Evolutionary conservation across 495 filamentous ascomycete species (phyloP), one percentile per base, ranked within the genome.

Genomic region (Aspergillus haitiensis): DNA sequence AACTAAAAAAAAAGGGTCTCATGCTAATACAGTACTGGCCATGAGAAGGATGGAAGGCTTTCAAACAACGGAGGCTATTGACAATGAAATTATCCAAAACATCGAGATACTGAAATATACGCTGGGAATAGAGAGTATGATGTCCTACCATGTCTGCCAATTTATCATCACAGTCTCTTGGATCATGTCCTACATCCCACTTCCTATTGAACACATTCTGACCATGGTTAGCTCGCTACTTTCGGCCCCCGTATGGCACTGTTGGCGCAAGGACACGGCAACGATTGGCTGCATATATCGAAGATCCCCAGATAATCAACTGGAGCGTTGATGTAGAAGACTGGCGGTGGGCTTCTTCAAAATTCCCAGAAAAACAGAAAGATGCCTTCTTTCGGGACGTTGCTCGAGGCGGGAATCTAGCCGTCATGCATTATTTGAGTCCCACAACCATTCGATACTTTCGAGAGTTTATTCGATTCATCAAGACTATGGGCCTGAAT

Each of bases 261-360:
- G 83, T 90, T 54, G 89, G 88, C 6, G 87, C 88, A 5, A 81
- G 87, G 36, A 85, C 88, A 72, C 81, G 89, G 0, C 81, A 89
- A 61, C 78, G 84, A 6, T 73, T 92, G 3, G 82, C 84, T 0
- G 72, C 79, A 0, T 67, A 75, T 9, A 73, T 84, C n/a, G 64
- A 70, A 13, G 68, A 81, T 49, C 75, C 83, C 0, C 79, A 81
- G 56, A 84, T 92, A 34, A 83, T 91, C 35, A 83, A 83, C 60
- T 92, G 89, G 89, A 85, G 80, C 62, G 84, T 92, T 27, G 89
- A 93, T 62, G 84, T 90, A 13, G 86, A 91, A 72, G 89, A 92
- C 70, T 92, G 88, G 88, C 64, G 88, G 4, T 92, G 87, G 86
- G 87, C 84, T 0, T 70, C 82, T 62, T 79, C 74, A 0, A 54